These are phyloP conservation scores for Phaeosphaeriaceae sp. DNA, from an alignment of 2,329 filamentous ascomycete species.

Conservation along the genomic window DNA sequence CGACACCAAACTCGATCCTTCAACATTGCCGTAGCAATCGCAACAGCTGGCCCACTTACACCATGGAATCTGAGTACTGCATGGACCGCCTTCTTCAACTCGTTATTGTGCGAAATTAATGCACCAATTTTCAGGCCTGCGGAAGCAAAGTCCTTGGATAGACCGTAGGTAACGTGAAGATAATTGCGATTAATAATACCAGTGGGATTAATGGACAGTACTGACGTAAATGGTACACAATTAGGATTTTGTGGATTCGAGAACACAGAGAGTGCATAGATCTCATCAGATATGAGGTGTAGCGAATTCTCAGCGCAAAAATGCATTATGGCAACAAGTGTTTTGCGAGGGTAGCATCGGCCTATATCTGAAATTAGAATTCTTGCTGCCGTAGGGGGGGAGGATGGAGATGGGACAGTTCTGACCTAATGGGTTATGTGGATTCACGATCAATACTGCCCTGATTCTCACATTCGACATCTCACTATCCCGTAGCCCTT, in stretches of 20 bases:
- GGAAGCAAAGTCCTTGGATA: constrained; percentile 59
- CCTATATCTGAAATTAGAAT: constrained; percentile 21
- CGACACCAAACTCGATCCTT: constrained; percentile 39
- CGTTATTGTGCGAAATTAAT: constrained; percentile 23
- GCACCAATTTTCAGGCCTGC: constrained; percentile 52
- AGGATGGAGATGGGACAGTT: neutral
- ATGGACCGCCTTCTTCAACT: constrained; percentile 21
- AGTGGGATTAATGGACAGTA: constrained; percentile 22
- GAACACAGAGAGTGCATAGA: constrained; percentile 63
- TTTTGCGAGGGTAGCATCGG: constrained; percentile 43
- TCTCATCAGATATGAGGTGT: constrained; percentile 65
- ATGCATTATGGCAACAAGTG: constrained; percentile 53
- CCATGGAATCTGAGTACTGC: constrained; percentile 46
- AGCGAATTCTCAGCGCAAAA: constrained; percentile 59
- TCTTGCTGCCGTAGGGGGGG: neutral
- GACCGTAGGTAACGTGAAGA: constrained; percentile 59
- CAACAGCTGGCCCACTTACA: constrained; percentile 20
- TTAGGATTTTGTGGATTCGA: constrained; percentile 7
- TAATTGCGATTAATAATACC: constrained; percentile 57
- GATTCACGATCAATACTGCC: constrained; percentile 58
- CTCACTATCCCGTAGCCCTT: constrained; percentile 42
- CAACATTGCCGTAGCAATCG: constrained; percentile 25
- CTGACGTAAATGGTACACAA: constrained; percentile 27
- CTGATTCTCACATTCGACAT: constrained; percentile 43
- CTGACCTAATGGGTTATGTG: constrained; percentile 58